Base-by-base conservation (phyloP, 805 yeast genomes). In the Wickerhamomyces ciferrii region DNA sequence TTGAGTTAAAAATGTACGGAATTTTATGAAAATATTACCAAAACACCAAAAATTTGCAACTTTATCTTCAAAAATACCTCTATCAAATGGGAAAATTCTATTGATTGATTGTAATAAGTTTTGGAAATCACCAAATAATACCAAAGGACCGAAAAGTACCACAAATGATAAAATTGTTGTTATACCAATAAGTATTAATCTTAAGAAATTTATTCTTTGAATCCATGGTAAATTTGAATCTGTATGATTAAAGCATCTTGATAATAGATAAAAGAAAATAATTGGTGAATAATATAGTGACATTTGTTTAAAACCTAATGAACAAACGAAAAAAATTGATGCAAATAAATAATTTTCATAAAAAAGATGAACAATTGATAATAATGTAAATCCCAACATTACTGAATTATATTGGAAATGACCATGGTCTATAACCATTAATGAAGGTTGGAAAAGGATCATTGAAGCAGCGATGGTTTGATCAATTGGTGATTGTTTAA, bases 41-140 rank as follows among this genome's bases (percentile, higher is more conserved):
- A 96, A 84, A 65, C 98, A 91, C 99, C 99, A 94, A 58, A 94
- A 85, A 61, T 91, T 94, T 36, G 96, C 96, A 15, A 94, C 98
- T 62, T 94, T 94, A 61, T 94, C 98, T 63, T 94, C 99, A 74
- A 95, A 94, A 8, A 94, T 74, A 0, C 99, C 99, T 60, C 98
- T 76, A 40, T 82, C 78, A 54, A 94, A 92, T 1, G 99, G 99
- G 63, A 94, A 94, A 27, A 92, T 83, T 51, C 98, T 76, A 39
- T 87, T 95, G 24, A 65, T 52, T 1, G 84, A 60, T 54, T 81
- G 84, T 4, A 60, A 47, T 2, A 76, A 49, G 35, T 68, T 71
- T 2, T 54, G 48, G 2, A 65, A 17, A 14, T 73, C 72, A 7
- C 78, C 78, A 48, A 62, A 58, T 2, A 78, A 36, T 17, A 79